These are phyloP conservation scores for Venturia carpophila DNA, from an alignment of 2,329 filamentous ascomycete genomes.

Conservation along the genomic window DNA sequence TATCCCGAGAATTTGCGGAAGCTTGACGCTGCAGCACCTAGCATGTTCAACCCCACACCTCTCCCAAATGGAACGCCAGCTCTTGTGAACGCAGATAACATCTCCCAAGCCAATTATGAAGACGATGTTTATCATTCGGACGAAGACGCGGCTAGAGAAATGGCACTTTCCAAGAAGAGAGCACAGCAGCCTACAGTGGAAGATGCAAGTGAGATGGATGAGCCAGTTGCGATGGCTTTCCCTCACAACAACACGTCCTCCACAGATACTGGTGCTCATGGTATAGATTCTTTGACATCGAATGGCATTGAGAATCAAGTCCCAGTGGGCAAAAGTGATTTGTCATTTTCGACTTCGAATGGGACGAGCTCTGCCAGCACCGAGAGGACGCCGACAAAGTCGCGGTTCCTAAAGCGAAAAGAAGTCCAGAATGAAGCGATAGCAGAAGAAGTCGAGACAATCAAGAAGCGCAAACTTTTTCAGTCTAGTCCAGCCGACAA, in stretches of 20 bases:
- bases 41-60: conserved; percentile 6
- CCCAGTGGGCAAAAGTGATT: background rate
- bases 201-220: conserved; percentile 22
- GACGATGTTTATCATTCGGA: conserved; percentile 32
- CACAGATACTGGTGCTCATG: background rate
- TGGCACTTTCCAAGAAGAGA: conserved; percentile 1
- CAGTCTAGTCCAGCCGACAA: background rate
- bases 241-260: background rate
- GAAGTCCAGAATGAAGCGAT: background rate
- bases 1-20: conserved; percentile 57
- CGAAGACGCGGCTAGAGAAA: conserved; percentile 28
- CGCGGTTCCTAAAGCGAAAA: conserved; percentile 24
- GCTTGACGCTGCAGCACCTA: background rate
- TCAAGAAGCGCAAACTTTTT: conserved; percentile 14
- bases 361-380: background rate
- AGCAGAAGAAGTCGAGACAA: conserved; percentile 14
- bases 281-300: background rate
- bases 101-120: background rate
- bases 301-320: background rate
- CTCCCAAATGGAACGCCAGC: conserved; percentile 2
- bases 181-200: conserved; percentile 23
- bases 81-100: conserved; percentile 12
- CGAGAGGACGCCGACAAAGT: conserved; percentile 13
- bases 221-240: background rate
- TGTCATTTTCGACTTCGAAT: background rate